Evolutionary conservation across 2,329 filamentous ascomycete genomes (phyloP), one percentile per base, ranked within the genome.

Genomic region (Colletotrichum musae): DNA sequence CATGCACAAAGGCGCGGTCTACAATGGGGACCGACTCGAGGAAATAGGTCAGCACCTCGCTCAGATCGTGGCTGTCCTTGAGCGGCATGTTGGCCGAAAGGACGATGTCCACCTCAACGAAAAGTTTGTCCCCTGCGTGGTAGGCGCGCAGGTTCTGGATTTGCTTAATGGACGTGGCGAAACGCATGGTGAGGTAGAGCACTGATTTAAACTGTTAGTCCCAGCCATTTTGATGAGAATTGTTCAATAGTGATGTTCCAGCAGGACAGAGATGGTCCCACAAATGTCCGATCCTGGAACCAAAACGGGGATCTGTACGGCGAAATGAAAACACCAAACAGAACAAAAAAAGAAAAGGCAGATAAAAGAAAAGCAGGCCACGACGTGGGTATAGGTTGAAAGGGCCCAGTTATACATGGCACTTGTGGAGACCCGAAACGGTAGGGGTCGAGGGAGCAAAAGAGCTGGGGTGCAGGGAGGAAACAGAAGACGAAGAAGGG

Each of bases 131-230:
- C 28, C 94, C 94, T 0, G 91, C 91, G 75, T 97, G 94, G 77
- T 96, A 97, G 2, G 94, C 94, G 73, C 94, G 91, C 64, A 96
- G 82, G 39, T 94, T 94, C 77, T 96, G 94, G 70, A 97, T 96
- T 77, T 94, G 91, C 76, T 89, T 90, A 76, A 98, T 97, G 13
- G 93, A 92, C 73, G 93, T 94, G 53, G 94, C 94, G 77, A 97
- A 97, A 21, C 95, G 92, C 93, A 97, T 97, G 1, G 94, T 96
- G 73, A 97, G 87, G 81, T 98, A 98, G 1, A 97, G 86, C 24
- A 97, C 80, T 83, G 9, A 58, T 59, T 36, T 47, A 10, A 10
- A 10, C 10, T n/a, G 51, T 68, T 10, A 68, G 64, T 48, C n/a
- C n/a, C n/a, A 26, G 24, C 43, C 56, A 48, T 24, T 7, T 12